A percentile compares a stretch with the other conserved stretches of the same genome.
Conservation (phyloP, 495 filamentous ascomycete species). For the Cenococcum geophilum region DNA sequence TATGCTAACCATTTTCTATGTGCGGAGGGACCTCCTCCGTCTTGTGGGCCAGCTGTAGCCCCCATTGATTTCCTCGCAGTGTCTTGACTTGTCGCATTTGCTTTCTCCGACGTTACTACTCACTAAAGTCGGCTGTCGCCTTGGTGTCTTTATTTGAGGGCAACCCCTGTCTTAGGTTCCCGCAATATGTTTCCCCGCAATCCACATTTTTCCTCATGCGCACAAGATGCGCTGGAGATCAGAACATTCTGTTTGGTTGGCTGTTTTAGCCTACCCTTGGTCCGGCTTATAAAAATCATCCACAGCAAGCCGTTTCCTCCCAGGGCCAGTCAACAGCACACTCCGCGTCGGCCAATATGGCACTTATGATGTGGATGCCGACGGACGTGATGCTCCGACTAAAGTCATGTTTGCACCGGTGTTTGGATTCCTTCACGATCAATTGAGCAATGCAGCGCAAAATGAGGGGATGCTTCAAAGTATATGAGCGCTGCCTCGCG, state of each 20-base stretch:
- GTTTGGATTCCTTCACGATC: background rate
- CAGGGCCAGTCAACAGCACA: background rate
- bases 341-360: background rate
- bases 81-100: no score
- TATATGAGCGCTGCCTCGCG: background rate
- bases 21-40: no score
- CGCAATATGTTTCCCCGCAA: background rate
- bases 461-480: background rate
- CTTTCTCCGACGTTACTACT: no score
- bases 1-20: no score
- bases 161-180: background rate
- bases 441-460: background rate
- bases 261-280: background rate
- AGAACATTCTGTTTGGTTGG: background rate
- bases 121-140: background rate
- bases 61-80: no score
- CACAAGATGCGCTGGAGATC: background rate
- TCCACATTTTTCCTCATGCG: background rate
- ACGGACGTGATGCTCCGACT: constrained; percentile 1
- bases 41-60: no score
- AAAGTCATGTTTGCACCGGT: background rate
- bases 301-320: background rate
- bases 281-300: background rate
- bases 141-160: background rate
- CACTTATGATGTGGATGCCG: background rate